Conservation (phyloP, 495 filamentous ascomycete species). For the Penicillium egyptiacum region DNA sequence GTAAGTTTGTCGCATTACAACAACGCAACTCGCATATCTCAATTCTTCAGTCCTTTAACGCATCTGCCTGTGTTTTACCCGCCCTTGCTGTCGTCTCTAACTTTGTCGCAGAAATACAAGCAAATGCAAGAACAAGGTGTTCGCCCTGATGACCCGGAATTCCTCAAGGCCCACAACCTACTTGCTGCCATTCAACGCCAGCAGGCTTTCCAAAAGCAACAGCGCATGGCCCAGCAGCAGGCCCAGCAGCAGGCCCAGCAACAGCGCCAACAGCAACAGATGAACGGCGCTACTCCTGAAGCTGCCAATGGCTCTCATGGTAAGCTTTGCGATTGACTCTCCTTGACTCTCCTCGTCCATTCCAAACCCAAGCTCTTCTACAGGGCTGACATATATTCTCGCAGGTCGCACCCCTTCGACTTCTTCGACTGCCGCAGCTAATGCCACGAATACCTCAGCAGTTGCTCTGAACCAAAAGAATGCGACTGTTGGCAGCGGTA, state of each 20-base stretch:
- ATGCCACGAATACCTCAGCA: slow-evolving; percentile 18
- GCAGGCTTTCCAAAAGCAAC: slow-evolving; percentile 47
- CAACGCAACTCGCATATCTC: background rate
- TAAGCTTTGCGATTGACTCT: slow-evolving; percentile 21
- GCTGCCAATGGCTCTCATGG: slow-evolving; percentile 53
- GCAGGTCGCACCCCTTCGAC: slow-evolving; percentile 44
- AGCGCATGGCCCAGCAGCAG: slow-evolving; percentile 46
- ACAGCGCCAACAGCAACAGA: slow-evolving; percentile 45
- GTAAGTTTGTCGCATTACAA: slow-evolving; percentile 42
- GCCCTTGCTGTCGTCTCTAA: slow-evolving; percentile 23
- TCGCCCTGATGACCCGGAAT: slow-evolving; percentile 74
- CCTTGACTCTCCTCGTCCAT: background rate
- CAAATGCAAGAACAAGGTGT: slow-evolving; percentile 78
- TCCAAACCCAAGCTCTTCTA: background rate
- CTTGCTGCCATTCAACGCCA: slow-evolving; percentile 66
- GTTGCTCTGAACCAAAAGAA: slow-evolving; percentile 38
- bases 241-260: slow-evolving; percentile 47
- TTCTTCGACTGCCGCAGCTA: slow-evolving; percentile 43
- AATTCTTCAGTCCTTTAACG: background rate
- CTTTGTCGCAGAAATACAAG: slow-evolving; percentile 64
- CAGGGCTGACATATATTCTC: slow-evolving; percentile 8
- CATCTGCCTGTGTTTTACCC: background rate
- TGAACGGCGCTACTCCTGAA: slow-evolving; percentile 42
- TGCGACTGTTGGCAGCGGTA: slow-evolving; percentile 43
- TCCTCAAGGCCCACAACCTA: slow-evolving; percentile 67